Percentiles rank a stretch among this genome's conserved stretches.
Conservation (phyloP, 495 filamentous ascomycete species). For the Daldinia decipiens region DNA sequence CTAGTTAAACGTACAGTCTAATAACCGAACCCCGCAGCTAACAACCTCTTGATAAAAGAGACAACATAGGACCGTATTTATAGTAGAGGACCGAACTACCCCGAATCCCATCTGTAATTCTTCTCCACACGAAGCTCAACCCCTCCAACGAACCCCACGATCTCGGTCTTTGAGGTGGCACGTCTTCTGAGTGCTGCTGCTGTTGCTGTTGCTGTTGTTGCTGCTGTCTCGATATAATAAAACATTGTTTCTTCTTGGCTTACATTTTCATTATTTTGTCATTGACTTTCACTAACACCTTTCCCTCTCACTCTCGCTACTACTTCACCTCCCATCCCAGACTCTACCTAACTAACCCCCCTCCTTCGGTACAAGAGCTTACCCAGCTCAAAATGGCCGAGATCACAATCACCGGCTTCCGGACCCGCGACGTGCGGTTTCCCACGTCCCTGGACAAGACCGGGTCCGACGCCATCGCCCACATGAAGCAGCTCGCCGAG, state of each 20-base stretch:
- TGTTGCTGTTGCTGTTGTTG: no score
- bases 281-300: neutral
- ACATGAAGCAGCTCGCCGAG: no score
- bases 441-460: slow-evolving; percentile 95
- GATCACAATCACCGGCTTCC: slow-evolving; percentile 84
- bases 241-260: slow-evolving; percentile 6
- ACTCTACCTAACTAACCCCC: neutral
- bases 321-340: neutral
- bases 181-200: neutral
- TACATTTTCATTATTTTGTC: neutral
- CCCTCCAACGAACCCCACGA: slow-evolving; percentile 42
- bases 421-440: slow-evolving; percentile 89
- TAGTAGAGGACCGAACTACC: slow-evolving; percentile 26
- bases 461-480: slow-evolving; percentile 96
- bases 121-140: slow-evolving; percentile 31
- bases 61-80: slow-evolving; percentile 17
- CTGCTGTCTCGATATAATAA: neutral
- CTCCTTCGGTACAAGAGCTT: neutral
- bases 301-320: neutral
- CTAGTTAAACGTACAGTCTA: slow-evolving; percentile 12
- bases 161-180: slow-evolving; percentile 29
- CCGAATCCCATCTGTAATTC: slow-evolving; percentile 24
- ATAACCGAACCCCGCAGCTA: neutral
- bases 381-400: slow-evolving; percentile 54
- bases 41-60: neutral